Evolutionary conservation across 805 yeast species (phyloP), one percentile per base, ranked within the genome.

Genomic region (Candida nanaspora): DNA sequence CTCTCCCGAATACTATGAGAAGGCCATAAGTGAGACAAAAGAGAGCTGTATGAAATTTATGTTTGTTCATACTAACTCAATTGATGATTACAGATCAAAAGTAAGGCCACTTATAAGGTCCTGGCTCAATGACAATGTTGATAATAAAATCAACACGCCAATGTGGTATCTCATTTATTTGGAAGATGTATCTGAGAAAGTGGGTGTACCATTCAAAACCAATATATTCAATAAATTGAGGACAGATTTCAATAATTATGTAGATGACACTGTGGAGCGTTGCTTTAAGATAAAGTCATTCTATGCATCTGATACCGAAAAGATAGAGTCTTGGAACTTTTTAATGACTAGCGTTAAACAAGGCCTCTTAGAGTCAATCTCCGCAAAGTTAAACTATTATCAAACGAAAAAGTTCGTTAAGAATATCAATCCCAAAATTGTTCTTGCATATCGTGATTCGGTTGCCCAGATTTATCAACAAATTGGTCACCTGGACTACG

Each of bases 81-180:
- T 82, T 16, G 98, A 91, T 14, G 76, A 76, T 1, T 91, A 91
- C 58, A 68, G 94, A 44, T 59, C 82, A 0, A 85, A 82, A 51
- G 87, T 84, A 1, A 72, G 98, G 31, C 95, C 95, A 1, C 65
- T 87, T 48, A 76, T 89, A 19, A 72, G 70, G 37, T 93, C 83
- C 48, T 93, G 98, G 98, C 65, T 85, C 21, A 66, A 71, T 35
- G 52, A 66, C 32, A 48, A 61, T 31, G 52, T 69, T 40, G 50
- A 68, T 34, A 49, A 66, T 47, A 49, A 65, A 43, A 42, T 63
- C 54, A 38, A 74, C 41, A 70, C 74, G 2, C 73, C 81, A 9
- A 80, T 78, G 38, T 78, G 88, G 81, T 65, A 74, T 45, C 69
- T 87, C 4, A 59, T 86, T 0, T 67, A 74, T 37, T 75, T 71